Evolutionary conservation across 345 rosid genomes (phyloP).

Genomic region (Salix dunnii): DNA sequence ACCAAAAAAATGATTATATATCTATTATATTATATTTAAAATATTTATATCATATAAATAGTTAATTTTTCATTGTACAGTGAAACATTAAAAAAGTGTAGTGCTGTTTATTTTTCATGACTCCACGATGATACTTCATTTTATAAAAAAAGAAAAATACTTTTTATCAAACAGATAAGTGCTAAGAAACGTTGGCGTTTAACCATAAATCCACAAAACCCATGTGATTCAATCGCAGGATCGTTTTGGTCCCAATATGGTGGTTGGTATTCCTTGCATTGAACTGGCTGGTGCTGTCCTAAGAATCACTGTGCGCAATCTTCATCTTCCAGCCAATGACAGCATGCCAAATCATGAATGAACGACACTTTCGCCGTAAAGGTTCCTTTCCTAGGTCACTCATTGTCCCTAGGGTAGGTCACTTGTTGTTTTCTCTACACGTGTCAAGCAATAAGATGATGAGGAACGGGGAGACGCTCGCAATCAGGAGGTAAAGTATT

Average conservation of each 20-base stretch:
- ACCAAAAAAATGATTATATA: too few species aligned
- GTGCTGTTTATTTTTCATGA: too few species aligned
- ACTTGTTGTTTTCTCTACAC: not conserved
- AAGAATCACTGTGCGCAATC: not conserved
- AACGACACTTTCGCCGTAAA: not conserved
- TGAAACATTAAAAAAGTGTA: too few species aligned
- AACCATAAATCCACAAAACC: too few species aligned
- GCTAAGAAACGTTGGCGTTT: too few species aligned
- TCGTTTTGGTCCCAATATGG: not conserved
- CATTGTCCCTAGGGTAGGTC: constrained; percentile 8
- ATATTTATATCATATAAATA: too few species aligned
- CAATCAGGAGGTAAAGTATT: not conserved
- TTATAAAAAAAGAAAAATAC: too few species aligned
- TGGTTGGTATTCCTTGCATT: not conserved
- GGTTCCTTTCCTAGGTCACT: not conserved
- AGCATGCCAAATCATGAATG: not conserved
- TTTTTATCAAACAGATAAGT: too few species aligned
- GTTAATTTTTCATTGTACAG: too few species aligned
- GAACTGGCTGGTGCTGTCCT: not conserved
- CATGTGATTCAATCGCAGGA: not conserved
- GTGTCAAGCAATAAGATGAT: not conserved
- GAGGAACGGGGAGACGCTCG: not conserved
- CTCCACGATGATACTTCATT: too few species aligned
- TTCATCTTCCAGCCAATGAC: not conserved
- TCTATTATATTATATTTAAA: too few species aligned